phyloP scores from a whole-genome alignment of 2,329 filamentous ascomycete species.

The Raffaelea ambrosiae region DNA sequence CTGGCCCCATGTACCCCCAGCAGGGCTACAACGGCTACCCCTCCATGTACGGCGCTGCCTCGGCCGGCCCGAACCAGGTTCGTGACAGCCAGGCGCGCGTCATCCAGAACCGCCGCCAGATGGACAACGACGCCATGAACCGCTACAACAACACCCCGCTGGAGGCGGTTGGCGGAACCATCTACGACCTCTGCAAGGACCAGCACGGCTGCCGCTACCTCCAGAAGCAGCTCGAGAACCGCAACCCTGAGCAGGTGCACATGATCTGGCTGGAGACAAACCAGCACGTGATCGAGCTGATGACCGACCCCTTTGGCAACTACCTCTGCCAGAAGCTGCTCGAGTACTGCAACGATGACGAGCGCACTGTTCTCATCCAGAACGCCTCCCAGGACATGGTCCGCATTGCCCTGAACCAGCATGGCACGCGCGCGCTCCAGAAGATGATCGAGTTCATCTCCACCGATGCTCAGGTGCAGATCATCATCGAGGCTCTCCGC shows the following conservation, averaged over 20 bases:
- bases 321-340: slow-evolving; percentile 98
- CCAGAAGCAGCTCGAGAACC: slow-evolving; percentile 94
- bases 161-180: slow-evolving; percentile 71
- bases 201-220: slow-evolving; percentile 96
- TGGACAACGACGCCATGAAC: slow-evolving; percentile 55
- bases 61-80: slow-evolving; percentile 25
- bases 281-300: slow-evolving; percentile 88
- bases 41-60: slow-evolving; percentile 37
- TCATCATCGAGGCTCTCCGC: slow-evolving; percentile 78
- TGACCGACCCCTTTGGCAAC: slow-evolving; percentile 99
- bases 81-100: slow-evolving; percentile 70
- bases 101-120: slow-evolving; percentile 65
- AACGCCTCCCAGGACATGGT: slow-evolving; percentile 85
- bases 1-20: slow-evolving; percentile 40
- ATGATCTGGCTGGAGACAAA: slow-evolving; percentile 94
- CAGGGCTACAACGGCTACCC: slow-evolving; percentile 52
- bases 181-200: slow-evolving; percentile 91
- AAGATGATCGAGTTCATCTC: slow-evolving; percentile 99
- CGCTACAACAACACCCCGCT: slow-evolving; percentile 78
- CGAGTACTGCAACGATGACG: slow-evolving; percentile 89
- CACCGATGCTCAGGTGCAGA: slow-evolving; percentile 73
- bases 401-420: slow-evolving; percentile 90
- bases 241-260: slow-evolving; percentile 72
- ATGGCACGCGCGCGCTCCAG: slow-evolving; percentile 90
- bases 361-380: slow-evolving; percentile 85